Evolutionary conservation across 352 stramenopile species (phyloP).

Genomic region (Globisporangium lucens): DNA sequence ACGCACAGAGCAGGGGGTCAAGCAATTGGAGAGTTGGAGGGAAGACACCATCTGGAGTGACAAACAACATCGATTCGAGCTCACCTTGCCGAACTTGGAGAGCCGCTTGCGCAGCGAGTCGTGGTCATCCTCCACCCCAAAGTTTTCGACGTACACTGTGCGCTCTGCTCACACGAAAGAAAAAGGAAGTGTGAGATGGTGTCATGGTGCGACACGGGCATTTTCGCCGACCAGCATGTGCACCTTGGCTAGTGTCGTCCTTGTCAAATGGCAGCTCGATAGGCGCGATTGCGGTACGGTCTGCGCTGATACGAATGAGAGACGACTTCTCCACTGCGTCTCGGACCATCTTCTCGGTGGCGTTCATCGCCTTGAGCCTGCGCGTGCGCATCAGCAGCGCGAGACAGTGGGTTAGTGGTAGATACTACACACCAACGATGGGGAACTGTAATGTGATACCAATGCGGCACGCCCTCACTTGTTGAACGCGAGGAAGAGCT

Average conservation of each 20-base stretch:
- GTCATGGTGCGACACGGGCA: too few species aligned
- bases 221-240: neutral
- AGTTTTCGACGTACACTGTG: constrained; percentile 80
- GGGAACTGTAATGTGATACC: neutral
- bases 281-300: constrained; percentile 41
- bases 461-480: constrained; percentile 25
- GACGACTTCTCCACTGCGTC: constrained; percentile 59
- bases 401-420: neutral
- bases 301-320: constrained; percentile 39
- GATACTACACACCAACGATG: neutral
- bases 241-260: constrained; percentile 23
- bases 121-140: constrained; percentile 53
- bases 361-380: constrained; percentile 52
- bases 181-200: neutral
- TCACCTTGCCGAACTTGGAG: constrained; percentile 58
- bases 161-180: constrained; percentile 27
- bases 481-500: constrained; percentile 70
- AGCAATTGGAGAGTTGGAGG: neutral
- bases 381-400: constrained; percentile 1
- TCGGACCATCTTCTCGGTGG: constrained; percentile 52
- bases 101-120: constrained; percentile 61
- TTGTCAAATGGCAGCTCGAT: constrained; percentile 29
- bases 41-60: neutral
- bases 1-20: neutral
- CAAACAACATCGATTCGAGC: neutral